These are phyloP conservation scores for Camelina sativa DNA, from an alignment of 345 rosid genomes.

Conservation along the genomic window DNA sequence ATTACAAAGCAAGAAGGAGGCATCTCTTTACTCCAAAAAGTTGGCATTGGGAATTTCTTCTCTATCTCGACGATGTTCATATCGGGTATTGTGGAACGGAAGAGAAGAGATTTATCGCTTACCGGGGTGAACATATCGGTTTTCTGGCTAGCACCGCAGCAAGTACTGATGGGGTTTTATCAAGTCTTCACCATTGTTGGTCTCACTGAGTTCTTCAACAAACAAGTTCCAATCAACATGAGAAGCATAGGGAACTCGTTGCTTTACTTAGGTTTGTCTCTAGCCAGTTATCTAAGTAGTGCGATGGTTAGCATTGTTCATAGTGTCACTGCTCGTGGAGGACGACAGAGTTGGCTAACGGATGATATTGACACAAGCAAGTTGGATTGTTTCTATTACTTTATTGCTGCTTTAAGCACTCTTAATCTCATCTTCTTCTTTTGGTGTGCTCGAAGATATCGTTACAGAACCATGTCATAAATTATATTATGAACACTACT, in stretches of 20 bases:
- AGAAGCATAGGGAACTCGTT: constrained; percentile 59
- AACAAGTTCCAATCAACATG: constrained; percentile 67
- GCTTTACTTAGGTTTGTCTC: constrained; percentile 38
- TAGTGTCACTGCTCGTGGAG: constrained; percentile 47
- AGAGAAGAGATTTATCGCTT: constrained; percentile 45
- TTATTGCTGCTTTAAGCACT: constrained; percentile 55
- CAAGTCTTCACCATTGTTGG: constrained; percentile 68
- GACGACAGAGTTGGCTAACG: constrained; percentile 57
- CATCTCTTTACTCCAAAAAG: constrained; percentile 63
- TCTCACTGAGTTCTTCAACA: constrained; percentile 66
- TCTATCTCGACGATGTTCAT: constrained; percentile 54
- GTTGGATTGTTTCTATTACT: constrained; percentile 65
- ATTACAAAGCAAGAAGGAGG: constrained; percentile 54
- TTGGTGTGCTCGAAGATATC: constrained; percentile 49
- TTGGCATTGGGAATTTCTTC: constrained; percentile 58
- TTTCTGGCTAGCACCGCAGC: constrained; percentile 68
- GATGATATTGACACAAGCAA: constrained; percentile 54
- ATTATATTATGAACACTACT: background rate
- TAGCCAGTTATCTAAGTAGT: constrained; percentile 53
- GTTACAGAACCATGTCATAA: constrained; percentile 45
- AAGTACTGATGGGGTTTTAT: constrained; percentile 57
- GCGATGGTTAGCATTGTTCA: constrained; percentile 48
- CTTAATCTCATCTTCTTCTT: constrained; percentile 57
- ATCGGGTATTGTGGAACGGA: constrained; percentile 55
- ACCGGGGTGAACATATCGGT: constrained; percentile 48